These are phyloP conservation scores for Cercophora samala DNA, from an alignment of 495 filamentous ascomycete species.

Conservation along the genomic window DNA sequence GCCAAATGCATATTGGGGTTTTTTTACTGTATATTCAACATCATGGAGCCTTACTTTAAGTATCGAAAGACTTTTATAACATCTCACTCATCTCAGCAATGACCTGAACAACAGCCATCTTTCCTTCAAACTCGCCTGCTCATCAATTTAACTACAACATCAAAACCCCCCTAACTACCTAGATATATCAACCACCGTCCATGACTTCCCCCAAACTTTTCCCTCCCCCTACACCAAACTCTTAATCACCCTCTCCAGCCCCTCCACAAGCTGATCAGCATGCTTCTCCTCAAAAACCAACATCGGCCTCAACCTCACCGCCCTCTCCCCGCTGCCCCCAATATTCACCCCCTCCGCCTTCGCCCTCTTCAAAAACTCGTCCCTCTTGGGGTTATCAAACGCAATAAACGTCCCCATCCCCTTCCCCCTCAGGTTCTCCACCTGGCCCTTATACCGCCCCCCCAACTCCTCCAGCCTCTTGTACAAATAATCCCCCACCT, in stretches of 20 bases:
- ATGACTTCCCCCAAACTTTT: too few relatives aligned
- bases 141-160: too few relatives aligned
- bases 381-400: conserved; percentile 83
- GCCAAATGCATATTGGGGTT: too few relatives aligned
- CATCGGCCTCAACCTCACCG: conserved; percentile 90
- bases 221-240: not conserved
- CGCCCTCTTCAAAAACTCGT: conserved; percentile 76
- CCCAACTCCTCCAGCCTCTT: conserved; percentile 64
- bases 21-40: too few relatives aligned
- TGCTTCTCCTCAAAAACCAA: conserved; percentile 93
- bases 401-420: conserved; percentile 96
- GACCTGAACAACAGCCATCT: too few relatives aligned
- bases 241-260: conserved; percentile 72
- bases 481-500: conserved; percentile 82
- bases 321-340: conserved; percentile 76
- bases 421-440: conserved; percentile 88
- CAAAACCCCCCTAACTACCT: too few relatives aligned
- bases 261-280: conserved; percentile 57
- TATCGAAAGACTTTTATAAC: too few relatives aligned
- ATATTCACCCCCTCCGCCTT: conserved; percentile 89
- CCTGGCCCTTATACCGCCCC: conserved; percentile 72
- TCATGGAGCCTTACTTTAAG: too few relatives aligned
- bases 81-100: too few relatives aligned
- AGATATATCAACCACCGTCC: not conserved
- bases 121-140: too few relatives aligned